Evolutionary conservation across 148 eudicot species (phyloP).

Genomic region (Camellia japonica): DNA sequence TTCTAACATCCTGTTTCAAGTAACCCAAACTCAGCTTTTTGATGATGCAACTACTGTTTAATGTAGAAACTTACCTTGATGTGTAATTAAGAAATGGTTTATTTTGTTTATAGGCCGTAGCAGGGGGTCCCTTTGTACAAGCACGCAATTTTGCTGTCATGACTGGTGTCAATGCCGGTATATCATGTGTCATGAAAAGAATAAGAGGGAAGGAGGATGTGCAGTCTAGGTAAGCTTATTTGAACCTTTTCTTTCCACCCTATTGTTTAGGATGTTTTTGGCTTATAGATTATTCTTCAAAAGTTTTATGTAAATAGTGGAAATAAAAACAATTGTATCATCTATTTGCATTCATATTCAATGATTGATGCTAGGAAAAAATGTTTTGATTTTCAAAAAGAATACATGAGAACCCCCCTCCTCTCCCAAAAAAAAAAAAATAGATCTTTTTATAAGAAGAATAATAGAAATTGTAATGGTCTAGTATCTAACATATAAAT

Average conservation of each 20-base stretch:
- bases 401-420: too few species aligned
- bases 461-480: too few species aligned
- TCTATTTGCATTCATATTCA: neutral
- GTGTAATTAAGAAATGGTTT: neutral
- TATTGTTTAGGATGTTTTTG: neutral
- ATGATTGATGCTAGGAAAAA: neutral
- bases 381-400: neutral
- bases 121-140: conserved; percentile 85
- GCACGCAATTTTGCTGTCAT: conserved; percentile 97
- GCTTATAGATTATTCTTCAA: neutral
- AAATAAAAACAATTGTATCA: neutral
- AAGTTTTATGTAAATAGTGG: neutral
- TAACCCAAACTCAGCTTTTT: neutral
- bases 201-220: conserved; percentile 89
- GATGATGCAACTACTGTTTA: neutral
- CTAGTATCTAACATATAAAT: too few species aligned
- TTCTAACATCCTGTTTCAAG: neutral
- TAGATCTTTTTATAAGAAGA: too few species aligned
- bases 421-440: too few species aligned
- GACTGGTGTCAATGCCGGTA: conserved; percentile 91
- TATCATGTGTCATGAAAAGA: conserved; percentile 75
- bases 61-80: neutral
- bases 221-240: conserved; percentile 56
- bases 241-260: neutral
- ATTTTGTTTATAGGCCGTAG: conserved; percentile 57